These are phyloP conservation scores for Aspergillus coremiiformis DNA, from an alignment of 495 filamentous ascomycete genomes.

Conservation along the genomic window DNA sequence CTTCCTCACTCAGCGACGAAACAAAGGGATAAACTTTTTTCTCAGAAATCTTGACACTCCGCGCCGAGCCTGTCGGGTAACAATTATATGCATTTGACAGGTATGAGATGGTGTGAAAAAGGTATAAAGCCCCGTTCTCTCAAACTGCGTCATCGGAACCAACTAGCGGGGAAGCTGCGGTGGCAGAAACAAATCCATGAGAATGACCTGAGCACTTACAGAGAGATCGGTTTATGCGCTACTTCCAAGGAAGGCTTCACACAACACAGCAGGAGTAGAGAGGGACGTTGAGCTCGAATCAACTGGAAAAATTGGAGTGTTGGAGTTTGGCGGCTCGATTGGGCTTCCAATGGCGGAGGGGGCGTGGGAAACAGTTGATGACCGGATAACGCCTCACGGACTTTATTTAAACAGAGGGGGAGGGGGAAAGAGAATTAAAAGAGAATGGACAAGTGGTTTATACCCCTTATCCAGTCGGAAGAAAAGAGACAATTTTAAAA, in stretches of 20 bases:
- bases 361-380: neutral
- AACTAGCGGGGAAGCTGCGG: conserved; percentile 3
- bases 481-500: neutral
- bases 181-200: neutral
- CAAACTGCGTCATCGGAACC: conserved; percentile 13
- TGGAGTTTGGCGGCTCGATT: neutral
- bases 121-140: neutral
- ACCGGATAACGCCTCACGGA: neutral
- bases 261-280: neutral
- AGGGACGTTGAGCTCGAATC: neutral
- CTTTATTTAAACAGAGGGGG: neutral
- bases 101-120: neutral
- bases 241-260: neutral
- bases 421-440: neutral
- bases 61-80: neutral
- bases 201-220: conserved; percentile 1
- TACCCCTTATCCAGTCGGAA: neutral
- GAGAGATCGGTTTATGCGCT: conserved; percentile 2
- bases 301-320: neutral
- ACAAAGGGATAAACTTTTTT: neutral
- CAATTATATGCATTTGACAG: neutral
- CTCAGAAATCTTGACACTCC: neutral
- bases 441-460: neutral
- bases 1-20: neutral
- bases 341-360: neutral